Evolutionary conservation across 2,329 filamentous ascomycete genomes (phyloP), one percentile per base, ranked within the genome.

Genomic region (Trichoderma asperellum): DNA sequence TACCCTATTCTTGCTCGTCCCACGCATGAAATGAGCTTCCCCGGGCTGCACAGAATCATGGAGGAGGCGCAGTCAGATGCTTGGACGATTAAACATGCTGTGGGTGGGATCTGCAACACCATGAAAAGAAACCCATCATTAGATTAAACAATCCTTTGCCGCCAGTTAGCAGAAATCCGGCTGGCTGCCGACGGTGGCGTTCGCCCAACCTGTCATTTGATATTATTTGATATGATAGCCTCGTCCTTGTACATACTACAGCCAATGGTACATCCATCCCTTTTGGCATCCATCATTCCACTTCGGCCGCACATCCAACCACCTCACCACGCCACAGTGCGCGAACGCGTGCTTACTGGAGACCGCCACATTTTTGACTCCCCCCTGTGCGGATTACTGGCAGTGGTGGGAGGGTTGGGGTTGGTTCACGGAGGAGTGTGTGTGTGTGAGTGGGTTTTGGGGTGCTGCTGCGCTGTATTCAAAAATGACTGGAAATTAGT

Each of bases 111-210:
- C 56, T 67, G 40, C 63, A 67, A 59, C 55, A 32, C 49, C 35
- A 37, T 52, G 21, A 29, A 64, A 27, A 24, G 47, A 29, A 53
- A 37, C 21, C 61, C 61, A 40, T 64, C 47, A 37, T 35, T 49
- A 56, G 49, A 64, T 56, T 64, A 49, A 18, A 64, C 27, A 57
- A 24, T 24, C 53, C 53, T 43, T 16, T 65, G 61, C 49, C 49
- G 55, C 40, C 58, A 68, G 27, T 57, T 47, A 35, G 65, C 43
- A 65, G 57, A n/a, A 62, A 57, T 24, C 53, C 60, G 68, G 61
- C 68, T 65, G 68, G 40, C 61, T 69, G 49, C 68, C 68, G 68
- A 69, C 56, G 24, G 68, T 69, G 68, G 68, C 68, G 61, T 63
- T 69, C 32, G 56, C 59, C 37, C 68, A 56, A 56, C 68, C 68